Base-by-base conservation (phyloP, 2,329 filamentous ascomycete genomes). In the Teratosphaeria nubilosa region DNA sequence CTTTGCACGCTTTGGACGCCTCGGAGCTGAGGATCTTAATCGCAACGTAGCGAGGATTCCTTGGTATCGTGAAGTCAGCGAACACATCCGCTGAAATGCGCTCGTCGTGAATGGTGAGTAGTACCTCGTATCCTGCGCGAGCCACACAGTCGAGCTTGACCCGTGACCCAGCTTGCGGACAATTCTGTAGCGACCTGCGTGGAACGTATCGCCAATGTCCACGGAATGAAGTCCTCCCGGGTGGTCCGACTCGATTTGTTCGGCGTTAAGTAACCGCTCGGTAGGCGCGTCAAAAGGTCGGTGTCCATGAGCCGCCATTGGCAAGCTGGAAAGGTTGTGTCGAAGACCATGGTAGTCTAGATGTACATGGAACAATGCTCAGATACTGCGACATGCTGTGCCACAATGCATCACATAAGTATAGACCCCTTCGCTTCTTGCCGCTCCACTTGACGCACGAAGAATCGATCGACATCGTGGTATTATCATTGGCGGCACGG, bases 141-240 rank as follows among this genome's bases (percentile, higher is more conserved):
- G 58, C 72, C 72, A 51, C 65, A 60, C 61, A 65, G 65, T 74
- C 69, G 61, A 75, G 67, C 55, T 75, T 1, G 68, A 68, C 57
- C 72, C 73, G 62, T 63, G 69, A 22, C 71, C 73, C 50, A 75
- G 53, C 62, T 75, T 76, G 59, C 73, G 70, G 2, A 73, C 50
- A 25, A 76, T 61, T 55, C 66, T 69, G 57, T 75, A 76, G 53
- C 70, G 66, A 16, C 62, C 68, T 30, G 66, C 27, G 25, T 64
- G 61, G 10, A 74, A 62, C 13, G 20, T 55, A 56, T 72, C 66
- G 16, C 68, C 72, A 0, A 75, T 61, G 1, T 56, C 56, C 16
- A 74, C 62, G 32, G 72, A 70, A 58, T 75, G 70, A 58, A 70
- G 74, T 13, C 73, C 65, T 11, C 70, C 71, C 32, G 57, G 55